Conservation (phyloP, 129 eudicot species). For the Centaurea solstitialis region DNA sequence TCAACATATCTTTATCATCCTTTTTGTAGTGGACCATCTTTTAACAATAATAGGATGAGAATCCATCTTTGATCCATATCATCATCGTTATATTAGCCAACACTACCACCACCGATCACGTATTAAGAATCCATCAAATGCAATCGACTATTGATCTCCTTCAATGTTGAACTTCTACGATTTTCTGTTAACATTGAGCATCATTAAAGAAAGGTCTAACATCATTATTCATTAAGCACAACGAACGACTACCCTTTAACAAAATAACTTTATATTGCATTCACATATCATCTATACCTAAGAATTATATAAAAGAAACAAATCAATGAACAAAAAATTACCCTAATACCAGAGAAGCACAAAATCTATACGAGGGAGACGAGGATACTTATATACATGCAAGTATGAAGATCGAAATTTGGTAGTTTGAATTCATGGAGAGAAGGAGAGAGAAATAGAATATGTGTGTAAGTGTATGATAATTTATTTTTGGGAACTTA, state of each 20-base stretch:
- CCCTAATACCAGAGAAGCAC: too few relatives aligned
- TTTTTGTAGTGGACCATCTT: neutral
- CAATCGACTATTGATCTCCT: neutral
- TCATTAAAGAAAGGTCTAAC: neutral
- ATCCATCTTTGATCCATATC: neutral
- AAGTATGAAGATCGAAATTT: too few relatives aligned
- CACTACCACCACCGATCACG: neutral
- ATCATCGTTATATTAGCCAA: neutral
- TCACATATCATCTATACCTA: neutral
- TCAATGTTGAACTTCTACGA: neutral
- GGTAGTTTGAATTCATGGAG: too few relatives aligned
- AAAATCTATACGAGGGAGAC: too few relatives aligned
- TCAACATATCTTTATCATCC: neutral
- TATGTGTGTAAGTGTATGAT: too few relatives aligned
- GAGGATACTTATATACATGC: too few relatives aligned
- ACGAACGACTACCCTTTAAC: neutral
- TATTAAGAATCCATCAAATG: too few relatives aligned
- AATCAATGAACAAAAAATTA: neutral
- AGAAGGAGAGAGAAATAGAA: neutral
- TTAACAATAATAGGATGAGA: neutral
- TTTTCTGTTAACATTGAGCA: neutral
- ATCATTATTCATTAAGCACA: too few relatives aligned
- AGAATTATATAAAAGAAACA: too few relatives aligned
- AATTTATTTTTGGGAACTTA: neutral
- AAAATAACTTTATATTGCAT: neutral